phyloP scores from a whole-genome alignment of 306 rosid species.

The Acmispon strigosus region DNA sequence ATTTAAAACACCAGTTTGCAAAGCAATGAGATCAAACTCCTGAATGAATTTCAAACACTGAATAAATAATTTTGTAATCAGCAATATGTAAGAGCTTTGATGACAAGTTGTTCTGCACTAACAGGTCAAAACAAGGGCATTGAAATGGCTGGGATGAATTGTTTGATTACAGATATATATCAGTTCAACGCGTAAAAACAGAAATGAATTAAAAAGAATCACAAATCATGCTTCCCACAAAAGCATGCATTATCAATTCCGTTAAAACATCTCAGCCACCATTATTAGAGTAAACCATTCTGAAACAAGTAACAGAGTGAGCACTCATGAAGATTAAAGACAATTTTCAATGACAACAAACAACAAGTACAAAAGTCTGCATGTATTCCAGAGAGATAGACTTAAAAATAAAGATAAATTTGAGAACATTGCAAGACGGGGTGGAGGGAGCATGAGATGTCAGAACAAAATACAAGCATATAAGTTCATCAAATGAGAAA shows the following conservation, averaged over 20 bases:
- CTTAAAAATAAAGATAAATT: background rate
- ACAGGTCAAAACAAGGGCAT: background rate
- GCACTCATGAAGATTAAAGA: background rate
- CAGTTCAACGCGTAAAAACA: background rate
- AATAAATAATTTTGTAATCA: background rate
- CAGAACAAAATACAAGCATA: background rate
- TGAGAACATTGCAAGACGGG: background rate
- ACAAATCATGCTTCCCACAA: background rate
- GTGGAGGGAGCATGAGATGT: background rate
- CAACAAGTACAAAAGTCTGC: background rate
- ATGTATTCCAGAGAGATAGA: background rate
- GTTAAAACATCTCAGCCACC: background rate
- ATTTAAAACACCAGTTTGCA: constrained; percentile 22
- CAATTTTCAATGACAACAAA: background rate
- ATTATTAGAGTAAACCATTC: background rate
- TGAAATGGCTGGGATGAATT: background rate
- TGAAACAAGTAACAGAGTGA: background rate
- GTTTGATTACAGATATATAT: background rate
- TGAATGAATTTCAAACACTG: background rate
- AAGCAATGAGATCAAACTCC: background rate
- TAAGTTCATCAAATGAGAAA: background rate
- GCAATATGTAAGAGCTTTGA: background rate
- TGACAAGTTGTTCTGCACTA: background rate
- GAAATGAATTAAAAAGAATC: background rate
- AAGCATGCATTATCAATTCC: background rate